Percentiles rank a stretch among this genome's conserved stretches.
These are phyloP conservation scores for Geotrichum macrosporum DNA, from an alignment of 1,139 yeast species.

Conservation along the genomic window DNA sequence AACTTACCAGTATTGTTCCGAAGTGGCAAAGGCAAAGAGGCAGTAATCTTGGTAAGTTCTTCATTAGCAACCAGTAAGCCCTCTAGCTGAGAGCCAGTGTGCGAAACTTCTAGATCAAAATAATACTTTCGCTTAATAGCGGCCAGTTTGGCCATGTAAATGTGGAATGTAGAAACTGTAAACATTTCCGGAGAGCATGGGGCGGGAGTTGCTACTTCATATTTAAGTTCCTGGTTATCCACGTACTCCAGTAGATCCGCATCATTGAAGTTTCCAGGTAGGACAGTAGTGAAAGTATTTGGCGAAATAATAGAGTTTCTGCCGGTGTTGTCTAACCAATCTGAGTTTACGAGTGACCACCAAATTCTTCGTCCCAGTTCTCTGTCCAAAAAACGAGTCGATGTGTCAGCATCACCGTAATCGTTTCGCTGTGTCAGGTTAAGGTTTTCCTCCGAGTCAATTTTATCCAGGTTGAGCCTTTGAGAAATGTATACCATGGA, in stretches of 20 bases:
- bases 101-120: slow-evolving; percentile 9
- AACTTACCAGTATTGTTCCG: slow-evolving; percentile 5
- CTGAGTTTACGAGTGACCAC: slow-evolving; percentile 39
- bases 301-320: slow-evolving; percentile 31
- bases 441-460: slow-evolving; percentile 22
- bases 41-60: slow-evolving; percentile 2
- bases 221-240: not conserved
- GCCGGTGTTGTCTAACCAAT: slow-evolving; percentile 39
- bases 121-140: slow-evolving; percentile 17
- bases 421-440: slow-evolving; percentile 13
- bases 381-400: slow-evolving; percentile 26
- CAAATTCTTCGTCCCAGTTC: slow-evolving; percentile 37
- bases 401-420: slow-evolving; percentile 19
- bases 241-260: slow-evolving; percentile 18
- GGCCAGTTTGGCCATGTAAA: slow-evolving; percentile 16
- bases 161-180: slow-evolving; percentile 17
- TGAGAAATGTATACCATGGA: slow-evolving; percentile 35
- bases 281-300: slow-evolving; percentile 32
- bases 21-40: slow-evolving; percentile 9
- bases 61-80: slow-evolving; percentile 14
- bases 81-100: not conserved
- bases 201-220: not conserved
- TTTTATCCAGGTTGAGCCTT: slow-evolving; percentile 33
- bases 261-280: slow-evolving; percentile 29
- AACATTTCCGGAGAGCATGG: slow-evolving; percentile 6